Base-by-base conservation (phyloP, 176 grass and related monocot species). In the Musa beccarii region DNA sequence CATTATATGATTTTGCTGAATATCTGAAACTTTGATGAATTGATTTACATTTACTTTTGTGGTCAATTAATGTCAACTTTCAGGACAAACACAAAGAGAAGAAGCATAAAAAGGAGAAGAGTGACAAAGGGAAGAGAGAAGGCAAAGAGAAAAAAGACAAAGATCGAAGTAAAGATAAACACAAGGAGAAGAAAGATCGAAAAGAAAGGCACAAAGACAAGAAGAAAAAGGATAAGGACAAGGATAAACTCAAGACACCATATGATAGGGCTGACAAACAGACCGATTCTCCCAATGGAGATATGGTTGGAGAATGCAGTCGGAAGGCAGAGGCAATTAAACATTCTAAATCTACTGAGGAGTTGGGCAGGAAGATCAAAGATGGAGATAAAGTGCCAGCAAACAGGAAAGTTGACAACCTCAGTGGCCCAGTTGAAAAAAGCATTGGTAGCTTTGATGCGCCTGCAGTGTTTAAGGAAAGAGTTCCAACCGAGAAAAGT, bases 41-140 rank as follows among this genome's bases (percentile, higher is more conserved):
- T 66, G 12, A 1, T 34, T 63, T 11, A 10, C 28, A 15, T 21
- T 1, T 68, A 65, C 11, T 26, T 62, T 54, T 51, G 19, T 70
- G 17, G 43, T 21, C 49, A 70, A 70, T 26, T 66, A 7, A 21
- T 49, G 11, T n/a, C 12, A 70, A 70, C 49, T 86, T 82, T 84
- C 76, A 92, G 90, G 90, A 89, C 56, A 92, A 87, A 26, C 84
- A 82, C 76, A 92, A 85, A 84, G 90, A 92, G 22, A 87, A 87
- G 90, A 89, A 92, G 82, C 89, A 78, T 20, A 82, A 84, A 23
- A 89, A 89, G 79, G 79, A 81, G 61, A 77, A 77, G 74, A 55
- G 52, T 12, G 71, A 54, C n/a, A 73, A 54, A 73, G 75, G 66
- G 16, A 77, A 77, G 49, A 77, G 49, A 77, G 75, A 77, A 26